Evolutionary conservation across 2,329 filamentous ascomycete species (phyloP).

Genomic region (Talaromyces sp.): DNA sequence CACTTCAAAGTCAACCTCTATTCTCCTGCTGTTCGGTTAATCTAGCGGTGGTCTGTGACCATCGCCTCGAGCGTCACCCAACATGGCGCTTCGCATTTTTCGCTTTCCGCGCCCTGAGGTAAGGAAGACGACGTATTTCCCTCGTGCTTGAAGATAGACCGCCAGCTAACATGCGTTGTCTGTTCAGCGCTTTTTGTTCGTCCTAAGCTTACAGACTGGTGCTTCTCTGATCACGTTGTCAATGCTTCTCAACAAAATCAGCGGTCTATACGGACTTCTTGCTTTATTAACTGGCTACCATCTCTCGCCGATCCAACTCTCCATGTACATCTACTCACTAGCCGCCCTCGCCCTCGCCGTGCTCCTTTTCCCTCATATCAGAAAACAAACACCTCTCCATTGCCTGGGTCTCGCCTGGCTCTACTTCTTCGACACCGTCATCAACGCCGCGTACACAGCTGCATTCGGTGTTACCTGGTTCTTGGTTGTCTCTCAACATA

Average conservation of each 20-base stretch:
- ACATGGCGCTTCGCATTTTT: conserved; percentile 42
- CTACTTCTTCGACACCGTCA: conserved; percentile 73
- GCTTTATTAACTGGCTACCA: conserved; percentile 82
- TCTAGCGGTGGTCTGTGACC: conserved; percentile 12
- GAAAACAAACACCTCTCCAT: conserved; percentile 70
- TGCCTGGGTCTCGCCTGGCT: conserved; percentile 77
- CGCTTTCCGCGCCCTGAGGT: conserved; percentile 49
- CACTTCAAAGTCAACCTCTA: background rate
- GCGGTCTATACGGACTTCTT: conserved; percentile 82
- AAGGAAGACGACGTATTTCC: conserved; percentile 13
- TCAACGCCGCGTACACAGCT: conserved; percentile 77
- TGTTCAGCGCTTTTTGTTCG: conserved; percentile 70
- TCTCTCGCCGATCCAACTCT: conserved; percentile 75
- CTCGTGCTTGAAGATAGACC: background rate
- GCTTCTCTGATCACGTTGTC: conserved; percentile 78
- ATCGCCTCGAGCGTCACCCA: conserved; percentile 16
- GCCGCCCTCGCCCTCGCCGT: conserved; percentile 62
- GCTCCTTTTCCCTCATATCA: conserved; percentile 73
- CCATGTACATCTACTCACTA: conserved; percentile 87
- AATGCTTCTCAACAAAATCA: conserved; percentile 86
- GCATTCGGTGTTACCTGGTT: conserved; percentile 85
- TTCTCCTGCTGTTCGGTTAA: background rate
- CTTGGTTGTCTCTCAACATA: conserved; percentile 60
- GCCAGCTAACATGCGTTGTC: conserved; percentile 1
- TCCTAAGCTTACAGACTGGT: conserved; percentile 80